phyloP scores from a whole-genome alignment of 352 stramenopile species.

The Phytophthora colocasiae region DNA sequence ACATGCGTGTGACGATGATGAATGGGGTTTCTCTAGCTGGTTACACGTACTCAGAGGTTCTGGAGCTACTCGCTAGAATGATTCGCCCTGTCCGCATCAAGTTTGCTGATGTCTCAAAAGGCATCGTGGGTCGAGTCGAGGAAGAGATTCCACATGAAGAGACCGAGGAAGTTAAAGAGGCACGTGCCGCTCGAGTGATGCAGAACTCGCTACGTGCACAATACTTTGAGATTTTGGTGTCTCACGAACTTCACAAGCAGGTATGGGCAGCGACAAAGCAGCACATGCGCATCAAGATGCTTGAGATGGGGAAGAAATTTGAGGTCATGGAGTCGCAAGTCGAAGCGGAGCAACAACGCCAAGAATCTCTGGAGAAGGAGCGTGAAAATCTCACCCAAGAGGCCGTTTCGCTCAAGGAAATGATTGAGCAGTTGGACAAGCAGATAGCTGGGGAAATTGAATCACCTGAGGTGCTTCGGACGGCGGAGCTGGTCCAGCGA shows the following conservation, averaged over 20 bases:
- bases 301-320: slow-evolving; percentile 66
- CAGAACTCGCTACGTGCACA: slow-evolving; percentile 76
- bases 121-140: slow-evolving; percentile 85
- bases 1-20: slow-evolving; percentile 88
- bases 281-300: slow-evolving; percentile 52
- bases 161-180: slow-evolving; percentile 76
- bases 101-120: slow-evolving; percentile 83
- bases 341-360: slow-evolving; percentile 48
- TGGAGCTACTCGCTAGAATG: slow-evolving; percentile 78
- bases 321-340: slow-evolving; percentile 60
- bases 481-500: slow-evolving; percentile 56
- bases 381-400: slow-evolving; percentile 65
- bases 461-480: slow-evolving; percentile 69
- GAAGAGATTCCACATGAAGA: slow-evolving; percentile 69
- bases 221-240: slow-evolving; percentile 81
- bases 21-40: slow-evolving; percentile 77
- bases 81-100: slow-evolving; percentile 78
- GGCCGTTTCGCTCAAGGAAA: slow-evolving; percentile 52
- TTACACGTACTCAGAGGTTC: slow-evolving; percentile 82
- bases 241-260: slow-evolving; percentile 79
- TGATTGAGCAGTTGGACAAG: slow-evolving; percentile 68
- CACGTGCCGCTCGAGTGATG: slow-evolving; percentile 55
- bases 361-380: slow-evolving; percentile 64
- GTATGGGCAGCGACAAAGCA: slow-evolving; percentile 71
- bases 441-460: slow-evolving; percentile 65